Evolutionary conservation across 192 early-diverging fungal species (phyloP).

Genomic region (Hyaloraphidium curvatum): DNA sequence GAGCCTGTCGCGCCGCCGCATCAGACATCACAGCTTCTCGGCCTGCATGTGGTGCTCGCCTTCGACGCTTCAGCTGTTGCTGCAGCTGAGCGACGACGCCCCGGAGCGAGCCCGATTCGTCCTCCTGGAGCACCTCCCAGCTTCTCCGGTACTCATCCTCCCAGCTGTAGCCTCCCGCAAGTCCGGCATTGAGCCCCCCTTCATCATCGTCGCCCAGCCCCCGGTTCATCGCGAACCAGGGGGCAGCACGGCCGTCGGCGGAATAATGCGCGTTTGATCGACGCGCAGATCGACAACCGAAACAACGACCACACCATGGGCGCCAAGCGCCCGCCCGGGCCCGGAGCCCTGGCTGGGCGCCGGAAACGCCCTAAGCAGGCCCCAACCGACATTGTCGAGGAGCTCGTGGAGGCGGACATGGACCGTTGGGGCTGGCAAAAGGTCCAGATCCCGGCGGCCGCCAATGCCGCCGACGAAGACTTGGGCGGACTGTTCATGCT

Average conservation of each 20-base stretch:
- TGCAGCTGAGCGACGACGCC: conserved; percentile 53
- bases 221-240: too few relatives aligned
- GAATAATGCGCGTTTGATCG: too few relatives aligned
- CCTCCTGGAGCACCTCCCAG: conserved; percentile 87
- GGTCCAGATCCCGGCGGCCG: conserved; percentile 22
- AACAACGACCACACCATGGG: too few relatives aligned
- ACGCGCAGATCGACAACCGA: too few relatives aligned
- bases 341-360: too few relatives aligned
- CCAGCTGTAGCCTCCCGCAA: conserved; percentile 63
- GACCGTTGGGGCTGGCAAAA: conserved; percentile 39
- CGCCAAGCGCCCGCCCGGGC: too few relatives aligned
- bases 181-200: too few relatives aligned
- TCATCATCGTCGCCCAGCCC: too few relatives aligned
- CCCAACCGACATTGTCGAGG: too few relatives aligned
- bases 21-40: conserved; percentile 6
- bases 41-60: conserved; percentile 19
- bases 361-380: too few relatives aligned
- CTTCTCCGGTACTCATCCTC: conserved; percentile 89
- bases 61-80: conserved; percentile 43
- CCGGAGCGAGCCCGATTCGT: conserved; percentile 59
- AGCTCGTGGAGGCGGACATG: too few relatives aligned
- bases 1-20: conserved; percentile 4
- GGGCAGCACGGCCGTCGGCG: too few relatives aligned
- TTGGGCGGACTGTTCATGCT: conserved; percentile 65
- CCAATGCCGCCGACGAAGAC: conserved; percentile 35